phyloP scores from a whole-genome alignment of 2,329 filamentous ascomycete genomes.

The Pseudocercospora eumusae region DNA sequence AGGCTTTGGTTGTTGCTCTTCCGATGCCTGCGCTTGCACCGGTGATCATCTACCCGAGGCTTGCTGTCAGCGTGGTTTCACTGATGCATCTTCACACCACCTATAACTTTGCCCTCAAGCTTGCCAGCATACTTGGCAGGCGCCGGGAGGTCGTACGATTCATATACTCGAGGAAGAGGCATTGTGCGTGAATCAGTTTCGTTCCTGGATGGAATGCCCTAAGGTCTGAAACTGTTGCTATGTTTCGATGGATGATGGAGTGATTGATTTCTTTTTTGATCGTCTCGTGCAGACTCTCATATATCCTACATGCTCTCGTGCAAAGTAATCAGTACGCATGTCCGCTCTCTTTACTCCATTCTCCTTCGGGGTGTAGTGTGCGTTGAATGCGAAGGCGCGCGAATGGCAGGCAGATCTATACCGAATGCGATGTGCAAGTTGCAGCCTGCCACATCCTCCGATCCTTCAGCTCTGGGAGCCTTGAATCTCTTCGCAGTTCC shows the following conservation, averaged over 20 bases:
- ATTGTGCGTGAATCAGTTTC: not conserved
- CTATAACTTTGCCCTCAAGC: slow-evolving; percentile 26
- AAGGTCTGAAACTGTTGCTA: not conserved
- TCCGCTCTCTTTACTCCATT: not conserved
- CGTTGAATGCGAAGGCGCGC: not conserved
- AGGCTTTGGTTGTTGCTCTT: slow-evolving; percentile 83
- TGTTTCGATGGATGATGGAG: not conserved
- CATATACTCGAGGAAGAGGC: not conserved
- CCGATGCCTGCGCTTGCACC: slow-evolving; percentile 85
- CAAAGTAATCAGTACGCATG: not conserved
- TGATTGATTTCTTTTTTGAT: not conserved
- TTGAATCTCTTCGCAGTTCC: not conserved
- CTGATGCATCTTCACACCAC: no score
- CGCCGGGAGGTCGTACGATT: slow-evolving; percentile 19
- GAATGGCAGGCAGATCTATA: not conserved
- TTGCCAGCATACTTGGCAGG: slow-evolving; percentile 24
- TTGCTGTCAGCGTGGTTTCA: not conserved
- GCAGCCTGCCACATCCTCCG: not conserved
- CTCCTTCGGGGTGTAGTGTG: not conserved
- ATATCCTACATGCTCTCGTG: not conserved
- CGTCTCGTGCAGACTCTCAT: not conserved
- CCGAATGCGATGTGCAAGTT: not conserved
- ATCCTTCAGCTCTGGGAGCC: not conserved
- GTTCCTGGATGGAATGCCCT: no score
- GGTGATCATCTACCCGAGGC: slow-evolving; percentile 63